Conservation (phyloP, 129 eudicot genomes). For the Chrysanthemum lavandulifolium region DNA sequence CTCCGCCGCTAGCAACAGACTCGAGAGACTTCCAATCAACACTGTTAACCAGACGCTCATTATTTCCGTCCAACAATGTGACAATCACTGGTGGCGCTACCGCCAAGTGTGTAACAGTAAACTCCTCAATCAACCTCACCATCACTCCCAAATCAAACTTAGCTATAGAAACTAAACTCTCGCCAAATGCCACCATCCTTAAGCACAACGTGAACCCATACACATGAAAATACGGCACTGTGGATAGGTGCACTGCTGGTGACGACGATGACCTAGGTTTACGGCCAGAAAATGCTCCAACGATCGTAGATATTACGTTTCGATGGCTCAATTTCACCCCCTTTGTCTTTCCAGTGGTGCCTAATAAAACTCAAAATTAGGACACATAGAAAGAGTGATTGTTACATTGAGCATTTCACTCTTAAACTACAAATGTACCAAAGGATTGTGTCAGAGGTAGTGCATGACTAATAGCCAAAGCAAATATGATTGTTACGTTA, state of each 20-base stretch:
- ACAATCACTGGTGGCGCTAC: constrained; percentile 60
- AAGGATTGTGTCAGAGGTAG: background rate
- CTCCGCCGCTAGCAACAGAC: constrained; percentile 47
- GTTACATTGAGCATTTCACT: too few relatives aligned
- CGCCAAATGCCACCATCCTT: background rate
- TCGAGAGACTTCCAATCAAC: constrained; percentile 45
- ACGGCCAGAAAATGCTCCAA: too few relatives aligned
- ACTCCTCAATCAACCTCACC: constrained; percentile 49
- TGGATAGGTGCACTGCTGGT: background rate
- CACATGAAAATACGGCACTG: background rate
- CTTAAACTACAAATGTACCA: too few relatives aligned
- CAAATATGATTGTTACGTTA: too few relatives aligned
- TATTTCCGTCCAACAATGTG: constrained; percentile 35
- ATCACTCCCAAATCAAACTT: constrained; percentile 21
- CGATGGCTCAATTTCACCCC: too few relatives aligned
- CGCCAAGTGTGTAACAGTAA: constrained; percentile 46
- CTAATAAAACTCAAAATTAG: too few relatives aligned
- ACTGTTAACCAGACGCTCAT: constrained; percentile 3
- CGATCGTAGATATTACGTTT: too few relatives aligned
- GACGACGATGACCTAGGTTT: too few relatives aligned
- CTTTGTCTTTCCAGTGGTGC: too few relatives aligned
- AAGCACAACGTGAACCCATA: background rate
- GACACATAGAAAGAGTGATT: too few relatives aligned
- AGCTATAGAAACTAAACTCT: background rate
- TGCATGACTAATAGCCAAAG: too few relatives aligned